phyloP scores from a whole-genome alignment of 1,284 basidiomycete genomes.

The Gyrodon tennesseensis region DNA sequence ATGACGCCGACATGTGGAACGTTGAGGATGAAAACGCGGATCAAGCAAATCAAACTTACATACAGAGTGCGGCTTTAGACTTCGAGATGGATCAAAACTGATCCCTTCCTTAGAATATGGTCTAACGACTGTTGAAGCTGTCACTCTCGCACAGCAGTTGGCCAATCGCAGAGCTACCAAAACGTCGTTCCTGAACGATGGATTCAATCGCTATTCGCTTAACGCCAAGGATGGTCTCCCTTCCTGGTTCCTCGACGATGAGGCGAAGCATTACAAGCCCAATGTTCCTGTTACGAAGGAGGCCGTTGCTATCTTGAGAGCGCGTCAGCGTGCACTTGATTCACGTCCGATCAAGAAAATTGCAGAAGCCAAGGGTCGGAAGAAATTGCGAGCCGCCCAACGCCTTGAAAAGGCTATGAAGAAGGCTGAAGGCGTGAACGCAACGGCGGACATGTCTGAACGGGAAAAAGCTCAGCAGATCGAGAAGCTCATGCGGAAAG shows the following conservation, averaged over 20 bases:
- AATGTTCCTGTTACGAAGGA: slow-evolving; percentile 98
- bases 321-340: slow-evolving; percentile 91
- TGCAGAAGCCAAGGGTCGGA: slow-evolving; percentile 97
- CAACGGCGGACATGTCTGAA: slow-evolving; percentile 88
- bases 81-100: slow-evolving; percentile 8
- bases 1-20: slow-evolving; percentile 77
- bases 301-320: slow-evolving; percentile 82
- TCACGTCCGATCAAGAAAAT: slow-evolving; percentile 99
- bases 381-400: slow-evolving; percentile 89
- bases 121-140: slow-evolving; percentile 86
- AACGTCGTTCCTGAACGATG: slow-evolving; percentile 89
- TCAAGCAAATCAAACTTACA: slow-evolving; percentile 66
- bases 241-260: slow-evolving; percentile 97
- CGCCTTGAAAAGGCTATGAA: slow-evolving; percentile 91
- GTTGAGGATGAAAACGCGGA: slow-evolving; percentile 79
- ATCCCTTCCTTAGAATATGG: slow-evolving; percentile 65
- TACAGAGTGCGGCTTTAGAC: slow-evolving; percentile 60
- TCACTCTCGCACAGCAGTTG: slow-evolving; percentile 88
- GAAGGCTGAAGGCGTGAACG: slow-evolving; percentile 95
- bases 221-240: slow-evolving; percentile 92
- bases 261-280: slow-evolving; percentile 88
- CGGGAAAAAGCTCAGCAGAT: slow-evolving; percentile 94
- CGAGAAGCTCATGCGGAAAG: slow-evolving; percentile 85
- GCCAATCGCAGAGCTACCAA: slow-evolving; percentile 92
- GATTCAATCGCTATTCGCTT: slow-evolving; percentile 93